These are phyloP conservation scores for Colletotrichum gloeosporioides DNA, from an alignment of 2,329 filamentous ascomycete species.

Conservation along the genomic window DNA sequence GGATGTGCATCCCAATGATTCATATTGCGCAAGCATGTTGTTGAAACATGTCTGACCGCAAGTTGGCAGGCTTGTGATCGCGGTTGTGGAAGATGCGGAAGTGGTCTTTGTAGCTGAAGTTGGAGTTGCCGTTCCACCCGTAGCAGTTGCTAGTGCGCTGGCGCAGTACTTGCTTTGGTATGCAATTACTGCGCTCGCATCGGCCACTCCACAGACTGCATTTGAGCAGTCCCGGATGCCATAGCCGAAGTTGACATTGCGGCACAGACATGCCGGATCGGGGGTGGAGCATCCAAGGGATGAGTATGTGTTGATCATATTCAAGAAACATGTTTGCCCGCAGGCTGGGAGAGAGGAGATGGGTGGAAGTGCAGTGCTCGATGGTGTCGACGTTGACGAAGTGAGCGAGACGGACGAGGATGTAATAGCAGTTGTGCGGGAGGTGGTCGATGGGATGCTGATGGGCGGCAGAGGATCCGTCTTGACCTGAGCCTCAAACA, in stretches of 20 bases:
- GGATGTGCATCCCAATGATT: background rate
- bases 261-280: conserved; percentile 17
- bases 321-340: background rate
- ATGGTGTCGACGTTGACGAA: background rate
- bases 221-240: conserved; percentile 20
- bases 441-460: background rate
- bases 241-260: conserved; percentile 19
- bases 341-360: background rate
- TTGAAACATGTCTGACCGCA: background rate
- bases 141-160: background rate
- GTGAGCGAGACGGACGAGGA: background rate
- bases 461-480: background rate
- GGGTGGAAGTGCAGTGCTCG: background rate
- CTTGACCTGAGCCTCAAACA: conserved; percentile 27
- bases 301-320: background rate
- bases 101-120: background rate
- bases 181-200: conserved; percentile 18
- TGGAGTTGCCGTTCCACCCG: background rate
- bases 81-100: background rate
- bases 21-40: background rate
- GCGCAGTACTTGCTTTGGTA: conserved; percentile 3
- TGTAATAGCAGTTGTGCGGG: background rate
- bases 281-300: background rate
- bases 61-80: background rate
- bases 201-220: background rate